phyloP scores from a whole-genome alignment of 495 filamentous ascomycete genomes.

The Penicillium soppii region DNA sequence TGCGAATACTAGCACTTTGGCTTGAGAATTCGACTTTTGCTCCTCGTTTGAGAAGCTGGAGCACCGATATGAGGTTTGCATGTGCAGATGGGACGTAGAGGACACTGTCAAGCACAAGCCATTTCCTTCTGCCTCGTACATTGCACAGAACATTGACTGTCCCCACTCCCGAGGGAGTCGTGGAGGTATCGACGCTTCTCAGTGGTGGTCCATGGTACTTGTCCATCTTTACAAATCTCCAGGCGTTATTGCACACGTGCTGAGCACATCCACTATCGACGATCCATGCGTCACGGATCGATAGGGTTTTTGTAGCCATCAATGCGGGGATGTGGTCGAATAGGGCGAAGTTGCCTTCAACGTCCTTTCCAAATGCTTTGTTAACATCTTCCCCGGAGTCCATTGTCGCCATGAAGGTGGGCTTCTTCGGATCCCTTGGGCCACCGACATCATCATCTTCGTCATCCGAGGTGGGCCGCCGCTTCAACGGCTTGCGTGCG shows the following conservation, averaged over 20 bases:
- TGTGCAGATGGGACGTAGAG: constrained; percentile 12
- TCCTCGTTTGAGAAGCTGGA: constrained; percentile 15
- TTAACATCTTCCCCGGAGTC: constrained; percentile 11
- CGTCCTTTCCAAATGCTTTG: constrained; percentile 9
- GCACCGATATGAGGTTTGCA: constrained; percentile 12
- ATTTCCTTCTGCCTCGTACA: constrained; percentile 15
- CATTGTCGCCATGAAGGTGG: constrained; percentile 13
- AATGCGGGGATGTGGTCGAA: constrained; percentile 8
- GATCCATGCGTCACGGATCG: constrained; percentile 14
- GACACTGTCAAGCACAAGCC: constrained; percentile 12
- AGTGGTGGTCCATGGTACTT: constrained; percentile 11
- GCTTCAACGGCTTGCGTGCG: constrained; percentile 10
- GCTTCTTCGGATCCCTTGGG: constrained; percentile 10
- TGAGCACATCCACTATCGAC: constrained; percentile 16
- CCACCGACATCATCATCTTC: constrained; percentile 8
- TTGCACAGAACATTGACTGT: constrained; percentile 9
- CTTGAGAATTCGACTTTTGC: constrained; percentile 14
- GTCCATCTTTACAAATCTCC: constrained; percentile 10
- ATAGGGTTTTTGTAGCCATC: constrained; percentile 12
- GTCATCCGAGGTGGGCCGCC: constrained; percentile 8
- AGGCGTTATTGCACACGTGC: constrained; percentile 12
- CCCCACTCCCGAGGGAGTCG: constrained; percentile 6
- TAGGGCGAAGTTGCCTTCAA: constrained; percentile 9
- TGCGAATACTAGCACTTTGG: constrained; percentile 3
- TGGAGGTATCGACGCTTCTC: constrained; percentile 11